These are phyloP conservation scores for Teratosphaeria pseudoeucalypti DNA, from an alignment of 2,329 filamentous ascomycete genomes.

Conservation along the genomic window DNA sequence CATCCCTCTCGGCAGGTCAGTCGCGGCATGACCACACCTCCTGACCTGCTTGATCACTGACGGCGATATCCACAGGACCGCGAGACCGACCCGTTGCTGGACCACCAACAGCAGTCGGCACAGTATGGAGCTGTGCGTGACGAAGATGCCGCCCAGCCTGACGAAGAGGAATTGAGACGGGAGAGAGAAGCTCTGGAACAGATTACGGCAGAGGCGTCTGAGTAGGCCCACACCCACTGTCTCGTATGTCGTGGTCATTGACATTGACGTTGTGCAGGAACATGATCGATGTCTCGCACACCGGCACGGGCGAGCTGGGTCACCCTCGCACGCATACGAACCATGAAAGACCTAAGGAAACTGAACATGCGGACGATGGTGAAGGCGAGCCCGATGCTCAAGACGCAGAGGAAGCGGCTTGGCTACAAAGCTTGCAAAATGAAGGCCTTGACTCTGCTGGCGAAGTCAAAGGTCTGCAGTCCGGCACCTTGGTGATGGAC, in stretches of 20 bases:
- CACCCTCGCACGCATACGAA: slow-evolving; percentile 9
- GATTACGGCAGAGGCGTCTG: slow-evolving; percentile 39
- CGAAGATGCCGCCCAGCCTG: slow-evolving; percentile 29
- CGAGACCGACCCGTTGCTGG: slow-evolving; percentile 37
- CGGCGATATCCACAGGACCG: slow-evolving; percentile 26
- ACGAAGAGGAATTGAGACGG: slow-evolving; percentile 39
- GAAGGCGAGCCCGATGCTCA: slow-evolving; percentile 7
- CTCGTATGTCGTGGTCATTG: slow-evolving; percentile 3
- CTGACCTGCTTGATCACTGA: background rate
- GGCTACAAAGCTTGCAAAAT: slow-evolving; percentile 21
- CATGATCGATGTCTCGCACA: slow-evolving; percentile 40
- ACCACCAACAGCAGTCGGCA: slow-evolving; percentile 29
- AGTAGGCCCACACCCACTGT: slow-evolving; percentile 27
- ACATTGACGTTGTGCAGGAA: slow-evolving; percentile 27
- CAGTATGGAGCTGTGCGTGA: slow-evolving; percentile 35
- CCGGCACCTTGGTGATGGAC: slow-evolving; percentile 20
- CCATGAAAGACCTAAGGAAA: slow-evolving; percentile 5
- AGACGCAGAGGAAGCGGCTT: slow-evolving; percentile 21
- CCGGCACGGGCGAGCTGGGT: slow-evolving; percentile 27
- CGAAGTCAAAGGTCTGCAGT: slow-evolving; percentile 15
- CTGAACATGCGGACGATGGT: background rate
- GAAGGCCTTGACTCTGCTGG: slow-evolving; percentile 12
- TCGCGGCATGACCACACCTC: slow-evolving; percentile 2
- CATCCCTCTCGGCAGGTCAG: slow-evolving; percentile 36
- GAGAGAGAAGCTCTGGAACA: slow-evolving; percentile 39